Evolutionary conservation across 345 rosid species (phyloP).

Genomic region (Hypericum perforatum): DNA sequence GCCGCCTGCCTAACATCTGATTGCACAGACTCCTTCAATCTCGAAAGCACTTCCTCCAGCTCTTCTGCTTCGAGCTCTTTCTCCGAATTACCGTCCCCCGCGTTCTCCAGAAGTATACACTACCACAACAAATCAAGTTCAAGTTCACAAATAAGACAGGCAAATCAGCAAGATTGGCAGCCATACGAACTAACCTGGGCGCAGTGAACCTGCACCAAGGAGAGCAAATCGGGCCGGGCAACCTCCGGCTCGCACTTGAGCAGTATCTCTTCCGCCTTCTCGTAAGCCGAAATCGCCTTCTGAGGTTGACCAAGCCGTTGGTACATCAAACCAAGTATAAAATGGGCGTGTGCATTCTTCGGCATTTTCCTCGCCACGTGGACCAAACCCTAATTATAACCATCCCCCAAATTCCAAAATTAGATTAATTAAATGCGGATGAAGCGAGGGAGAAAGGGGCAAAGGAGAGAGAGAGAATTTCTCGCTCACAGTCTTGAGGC

Average conservation of each 20-base stretch:
- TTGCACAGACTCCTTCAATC: constrained; percentile 64
- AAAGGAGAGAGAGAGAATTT: background rate
- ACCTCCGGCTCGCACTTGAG: constrained; percentile 68
- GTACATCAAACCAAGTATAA: constrained; percentile 87
- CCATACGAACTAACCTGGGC: constrained; percentile 52
- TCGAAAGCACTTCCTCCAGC: constrained; percentile 63
- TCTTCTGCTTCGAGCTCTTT: constrained; percentile 75
- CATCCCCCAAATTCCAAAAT: too few species aligned
- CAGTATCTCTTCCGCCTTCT: constrained; percentile 89
- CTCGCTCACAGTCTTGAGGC: constrained; percentile 82
- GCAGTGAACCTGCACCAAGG: constrained; percentile 85
- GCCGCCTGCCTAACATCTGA: constrained; percentile 65
- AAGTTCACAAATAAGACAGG: too few species aligned
- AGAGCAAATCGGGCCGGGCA: constrained; percentile 84
- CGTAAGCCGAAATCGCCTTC: constrained; percentile 83
- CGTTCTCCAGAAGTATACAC: constrained; percentile 73
- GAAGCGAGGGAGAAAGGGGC: background rate
- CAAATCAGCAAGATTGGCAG: too few species aligned
- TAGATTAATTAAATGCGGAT: background rate
- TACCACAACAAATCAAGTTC: constrained; percentile 7
- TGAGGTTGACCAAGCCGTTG: constrained; percentile 85
- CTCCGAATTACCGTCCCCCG: constrained; percentile 45
- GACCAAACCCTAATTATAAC: constrained; percentile 58
- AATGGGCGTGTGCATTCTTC: constrained; percentile 94
- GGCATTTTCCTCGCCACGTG: constrained; percentile 97